Evolutionary conservation across 2,329 filamentous ascomycete species (phyloP).

Genomic region (Talaromyces sp.): DNA sequence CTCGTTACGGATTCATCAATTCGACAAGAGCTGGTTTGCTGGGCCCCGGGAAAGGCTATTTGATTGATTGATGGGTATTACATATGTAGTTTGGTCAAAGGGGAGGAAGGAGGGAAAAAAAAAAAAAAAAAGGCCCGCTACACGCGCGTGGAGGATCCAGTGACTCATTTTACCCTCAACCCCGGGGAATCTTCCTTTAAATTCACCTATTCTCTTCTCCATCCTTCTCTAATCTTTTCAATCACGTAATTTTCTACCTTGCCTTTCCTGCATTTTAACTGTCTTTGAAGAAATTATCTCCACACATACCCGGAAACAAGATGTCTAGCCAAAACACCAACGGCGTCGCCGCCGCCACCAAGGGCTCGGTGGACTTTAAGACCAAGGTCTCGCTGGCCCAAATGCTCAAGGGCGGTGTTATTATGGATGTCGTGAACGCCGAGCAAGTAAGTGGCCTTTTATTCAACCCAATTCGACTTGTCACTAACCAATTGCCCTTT

Average conservation of each 20-base stretch:
- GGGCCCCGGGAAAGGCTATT: background rate
- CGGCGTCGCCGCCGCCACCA: slow-evolving; percentile 29
- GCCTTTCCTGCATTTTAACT: background rate
- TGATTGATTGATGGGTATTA: background rate
- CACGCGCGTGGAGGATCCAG: background rate
- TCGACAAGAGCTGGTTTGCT: background rate
- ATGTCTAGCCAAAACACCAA: slow-evolving; percentile 26
- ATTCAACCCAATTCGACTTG: background rate
- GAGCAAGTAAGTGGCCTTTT: slow-evolving; percentile 56
- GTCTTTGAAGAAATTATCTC: background rate
- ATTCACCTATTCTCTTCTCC: background rate
- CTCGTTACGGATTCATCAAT: background rate
- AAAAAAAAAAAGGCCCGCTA: background rate
- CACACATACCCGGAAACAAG: slow-evolving; percentile 21
- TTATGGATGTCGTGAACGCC: slow-evolving; percentile 97
- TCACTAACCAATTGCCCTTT: background rate
- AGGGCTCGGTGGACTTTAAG: slow-evolving; percentile 57
- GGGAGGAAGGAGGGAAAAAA: background rate
- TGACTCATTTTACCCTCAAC: slow-evolving; percentile 15
- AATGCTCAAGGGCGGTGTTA: slow-evolving; percentile 98
- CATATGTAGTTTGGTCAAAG: background rate
- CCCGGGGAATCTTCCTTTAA: background rate
- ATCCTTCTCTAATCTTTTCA: background rate
- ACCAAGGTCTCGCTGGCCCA: slow-evolving; percentile 94
- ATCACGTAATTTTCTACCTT: background rate